Evolutionary conservation across 345 rosid genomes (phyloP), one percentile per base, ranked within the genome.

Genomic region (Mercurialis annua): DNA sequence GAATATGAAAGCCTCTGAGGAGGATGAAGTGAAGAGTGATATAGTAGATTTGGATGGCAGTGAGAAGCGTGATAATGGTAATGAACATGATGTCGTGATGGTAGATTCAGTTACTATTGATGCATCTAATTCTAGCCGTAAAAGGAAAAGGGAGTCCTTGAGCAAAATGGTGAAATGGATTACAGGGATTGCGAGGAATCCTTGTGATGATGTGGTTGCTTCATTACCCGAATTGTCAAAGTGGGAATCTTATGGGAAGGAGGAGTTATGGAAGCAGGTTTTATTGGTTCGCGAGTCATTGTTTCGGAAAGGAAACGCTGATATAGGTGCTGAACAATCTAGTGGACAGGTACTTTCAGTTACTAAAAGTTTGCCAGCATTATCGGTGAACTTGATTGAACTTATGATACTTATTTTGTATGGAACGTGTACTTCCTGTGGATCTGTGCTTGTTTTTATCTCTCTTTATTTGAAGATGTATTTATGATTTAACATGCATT

Each of bases 181-280:
- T 64, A 79, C 59, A 4, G 65, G 80, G 64, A 70, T 78, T 71
- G 95, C 97, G 0, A 83, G 76, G 78, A 65, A 86, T 78, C 99
- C 97, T 5, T 85, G 83, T 72, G 76, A 81, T 67, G 66, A 70
- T 2, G 68, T 70, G 15, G 66, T 86, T 69, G 83, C 65, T 64
- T 40, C 72, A 44, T 70, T 91, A 72, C 97, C 96, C 0, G 96
- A 89, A 50, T 78, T 74, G 55, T 78, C 95, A 24, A 81, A 84
- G 50, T 94, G 96, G 99, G 85, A 64, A 10, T 73, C 75, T 65
- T 82, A 69, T 74, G 88, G 84, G 61, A 81, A 63, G 61, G 87
- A 78, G 29, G 85, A 83, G 72, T 66, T 78, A 10, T 89, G 99
- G 99, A 91, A 81, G 81, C 92, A 84, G 79, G 81, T 81, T 59